Conservation (phyloP, 345 rosid genomes). For the Pseudoturritis turrita region DNA sequence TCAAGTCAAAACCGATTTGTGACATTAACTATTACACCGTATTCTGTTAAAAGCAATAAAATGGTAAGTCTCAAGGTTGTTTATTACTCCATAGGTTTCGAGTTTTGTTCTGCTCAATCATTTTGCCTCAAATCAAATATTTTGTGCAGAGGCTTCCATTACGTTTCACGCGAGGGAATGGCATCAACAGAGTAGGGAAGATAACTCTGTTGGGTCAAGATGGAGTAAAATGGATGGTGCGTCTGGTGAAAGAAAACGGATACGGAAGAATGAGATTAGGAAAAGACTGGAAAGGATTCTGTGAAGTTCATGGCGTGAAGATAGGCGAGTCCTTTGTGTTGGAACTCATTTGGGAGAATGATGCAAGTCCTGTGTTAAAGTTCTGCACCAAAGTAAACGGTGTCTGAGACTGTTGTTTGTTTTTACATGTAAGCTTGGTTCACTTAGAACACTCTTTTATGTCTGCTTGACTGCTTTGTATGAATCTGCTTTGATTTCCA, state of each 20-base stretch:
- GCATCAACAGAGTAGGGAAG: not conserved
- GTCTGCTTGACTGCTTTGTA: not conserved
- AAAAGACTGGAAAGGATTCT: conserved; percentile 23
- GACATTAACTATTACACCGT: conserved; percentile 9
- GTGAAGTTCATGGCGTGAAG: conserved; percentile 9
- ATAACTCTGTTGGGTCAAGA: conserved; percentile 4
- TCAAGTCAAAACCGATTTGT: conserved; percentile 7
- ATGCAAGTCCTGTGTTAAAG: conserved; percentile 12
- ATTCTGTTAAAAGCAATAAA: not conserved
- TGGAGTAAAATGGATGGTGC: not conserved
- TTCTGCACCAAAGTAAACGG: not conserved
- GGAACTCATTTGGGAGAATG: conserved; percentile 8
- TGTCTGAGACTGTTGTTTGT: not conserved
- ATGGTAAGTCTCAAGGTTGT: not conserved
- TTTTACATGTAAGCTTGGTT: not conserved
- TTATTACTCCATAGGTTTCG: not conserved
- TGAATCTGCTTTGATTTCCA: not conserved
- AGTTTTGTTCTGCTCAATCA: not conserved
- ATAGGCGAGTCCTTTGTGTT: conserved; percentile 15
- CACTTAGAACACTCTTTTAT: not conserved
- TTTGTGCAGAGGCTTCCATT: conserved; percentile 17
- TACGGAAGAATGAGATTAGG: conserved; percentile 2
- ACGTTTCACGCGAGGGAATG: conserved; percentile 10
- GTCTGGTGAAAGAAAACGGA: not conserved
- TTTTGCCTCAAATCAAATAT: not conserved